phyloP scores from a whole-genome alignment of 1,139 yeast species.

The Lodderomyces oxycetoniae region DNA sequence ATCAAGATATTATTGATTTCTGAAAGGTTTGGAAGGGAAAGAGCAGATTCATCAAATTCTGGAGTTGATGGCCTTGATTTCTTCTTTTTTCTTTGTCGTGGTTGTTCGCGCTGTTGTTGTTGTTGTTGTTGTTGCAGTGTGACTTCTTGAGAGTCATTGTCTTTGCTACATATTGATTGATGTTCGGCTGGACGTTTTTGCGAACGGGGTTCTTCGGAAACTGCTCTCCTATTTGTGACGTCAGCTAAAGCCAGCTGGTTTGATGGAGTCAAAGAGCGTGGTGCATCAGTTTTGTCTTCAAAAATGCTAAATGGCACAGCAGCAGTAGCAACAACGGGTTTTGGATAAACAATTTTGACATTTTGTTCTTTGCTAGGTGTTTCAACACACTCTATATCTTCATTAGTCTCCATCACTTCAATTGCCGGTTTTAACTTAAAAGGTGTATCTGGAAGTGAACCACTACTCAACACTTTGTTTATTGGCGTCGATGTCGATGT shows the following conservation, averaged over 20 bases:
- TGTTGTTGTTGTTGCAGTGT: conserved; percentile 9
- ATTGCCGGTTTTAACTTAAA: conserved; percentile 4
- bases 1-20: conserved; percentile 62
- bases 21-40: conserved; percentile 34
- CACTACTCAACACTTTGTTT: conserved; percentile 1
- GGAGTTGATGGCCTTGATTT: conserved; percentile 8
- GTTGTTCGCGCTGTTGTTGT: conserved; percentile 9
- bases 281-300: conserved; percentile 7
- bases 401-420: conserved; percentile 1
- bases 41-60: conserved; percentile 18
- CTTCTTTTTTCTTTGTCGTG: conserved; percentile 7
- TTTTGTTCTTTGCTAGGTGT: conserved; percentile 12
- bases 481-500: conserved; percentile 4
- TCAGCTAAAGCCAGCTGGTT: conserved; percentile 17
- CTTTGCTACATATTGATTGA: background rate
- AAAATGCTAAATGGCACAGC: conserved; percentile 9
- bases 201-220: conserved; percentile 26
- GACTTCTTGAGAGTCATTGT: background rate
- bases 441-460: conserved; percentile 11
- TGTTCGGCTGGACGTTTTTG: conserved; percentile 9
- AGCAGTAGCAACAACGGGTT: conserved; percentile 6
- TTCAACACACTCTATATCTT: conserved; percentile 3
- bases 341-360: conserved; percentile 2
- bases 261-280: conserved; percentile 8
- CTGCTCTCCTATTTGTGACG: conserved; percentile 26